phyloP scores from a whole-genome alignment of 2,329 filamentous ascomycete species.

The Calonectria honghensis region DNA sequence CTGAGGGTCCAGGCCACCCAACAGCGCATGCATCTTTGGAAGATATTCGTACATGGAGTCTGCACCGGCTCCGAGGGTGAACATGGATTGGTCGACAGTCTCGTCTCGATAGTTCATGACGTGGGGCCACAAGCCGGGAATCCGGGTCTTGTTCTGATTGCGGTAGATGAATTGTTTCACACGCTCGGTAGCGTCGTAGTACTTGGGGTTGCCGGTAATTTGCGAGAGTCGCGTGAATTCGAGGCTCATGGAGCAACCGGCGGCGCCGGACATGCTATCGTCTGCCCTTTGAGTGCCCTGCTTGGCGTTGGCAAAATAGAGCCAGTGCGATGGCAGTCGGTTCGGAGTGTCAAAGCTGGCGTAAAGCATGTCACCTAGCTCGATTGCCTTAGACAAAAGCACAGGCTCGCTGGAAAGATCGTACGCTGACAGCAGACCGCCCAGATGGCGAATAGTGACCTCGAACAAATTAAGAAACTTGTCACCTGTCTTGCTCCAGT shows the following conservation, averaged over 20 bases:
- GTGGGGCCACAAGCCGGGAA: slow-evolving; percentile 85
- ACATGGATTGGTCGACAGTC: slow-evolving; percentile 62
- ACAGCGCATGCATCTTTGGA: slow-evolving; percentile 75
- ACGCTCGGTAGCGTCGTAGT: slow-evolving; percentile 85
- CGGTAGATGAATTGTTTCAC: slow-evolving; percentile 81
- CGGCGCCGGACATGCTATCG: slow-evolving; percentile 64
- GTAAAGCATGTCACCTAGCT: slow-evolving; percentile 73
- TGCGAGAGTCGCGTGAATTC: slow-evolving; percentile 86
- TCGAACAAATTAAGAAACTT: slow-evolving; percentile 76
- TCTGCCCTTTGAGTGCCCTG: slow-evolving; percentile 61
- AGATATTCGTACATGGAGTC: slow-evolving; percentile 77
- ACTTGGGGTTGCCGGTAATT: slow-evolving; percentile 82
- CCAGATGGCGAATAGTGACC: slow-evolving; percentile 75
- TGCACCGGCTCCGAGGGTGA: slow-evolving; percentile 67
- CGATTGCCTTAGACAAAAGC: slow-evolving; percentile 70
- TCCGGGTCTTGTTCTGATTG: slow-evolving; percentile 78
- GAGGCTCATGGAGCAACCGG: slow-evolving; percentile 79
- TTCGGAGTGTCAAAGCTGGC: slow-evolving; percentile 73
- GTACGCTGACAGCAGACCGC: slow-evolving; percentile 71
- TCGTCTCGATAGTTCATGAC: slow-evolving; percentile 76
- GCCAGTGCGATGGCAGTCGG: slow-evolving; percentile 68
- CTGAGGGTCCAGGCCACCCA: slow-evolving; percentile 78
- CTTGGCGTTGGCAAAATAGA: slow-evolving; percentile 66
- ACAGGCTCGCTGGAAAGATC: slow-evolving; percentile 69
- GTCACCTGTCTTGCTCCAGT: slow-evolving; percentile 70